A percentile compares a stretch with the other conserved stretches of the same genome.
These are phyloP conservation scores for Diaporthe sp. DNA, from an alignment of 2,329 filamentous ascomycete species.

Conservation along the genomic window DNA sequence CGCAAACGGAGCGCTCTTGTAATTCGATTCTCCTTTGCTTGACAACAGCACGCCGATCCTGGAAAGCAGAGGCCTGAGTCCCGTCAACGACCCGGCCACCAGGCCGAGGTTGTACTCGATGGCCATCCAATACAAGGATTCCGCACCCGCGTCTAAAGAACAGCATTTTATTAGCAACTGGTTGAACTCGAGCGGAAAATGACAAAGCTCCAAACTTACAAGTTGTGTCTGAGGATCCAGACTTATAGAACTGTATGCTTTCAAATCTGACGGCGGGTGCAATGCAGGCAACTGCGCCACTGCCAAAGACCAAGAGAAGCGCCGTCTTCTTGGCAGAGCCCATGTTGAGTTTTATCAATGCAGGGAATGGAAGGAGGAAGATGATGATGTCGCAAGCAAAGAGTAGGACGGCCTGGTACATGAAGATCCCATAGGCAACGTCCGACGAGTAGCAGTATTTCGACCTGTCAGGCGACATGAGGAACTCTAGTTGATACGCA, in stretches of 20 bases:
- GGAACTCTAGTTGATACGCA: slow-evolving; percentile 32
- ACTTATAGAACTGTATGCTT: slow-evolving; percentile 37
- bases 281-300: slow-evolving; percentile 38
- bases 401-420: slow-evolving; percentile 39
- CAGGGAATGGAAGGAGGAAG: slow-evolving; percentile 36
- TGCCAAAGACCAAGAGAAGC: slow-evolving; percentile 38
- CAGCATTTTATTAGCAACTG: neutral
- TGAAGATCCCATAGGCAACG: slow-evolving; percentile 32
- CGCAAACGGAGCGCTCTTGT: neutral
- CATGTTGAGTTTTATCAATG: slow-evolving; percentile 34
- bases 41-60: slow-evolving; percentile 1
- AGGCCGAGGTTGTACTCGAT: slow-evolving; percentile 41
- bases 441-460: slow-evolving; percentile 37
- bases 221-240: slow-evolving; percentile 34
- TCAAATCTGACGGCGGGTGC: slow-evolving; percentile 38
- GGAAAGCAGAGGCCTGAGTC: slow-evolving; percentile 35
- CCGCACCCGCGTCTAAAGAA: slow-evolving; percentile 33
- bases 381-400: slow-evolving; percentile 40
- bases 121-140: slow-evolving; percentile 42
- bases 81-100: slow-evolving; percentile 39
- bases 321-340: slow-evolving; percentile 28
- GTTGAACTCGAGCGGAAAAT: rapidly evolving
- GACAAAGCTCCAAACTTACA: too few species aligned
- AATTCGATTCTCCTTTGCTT: neutral
- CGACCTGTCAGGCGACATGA: slow-evolving; percentile 37